Conservation (phyloP, 352 stramenopile species). For the Albugo laibachii region DNA sequence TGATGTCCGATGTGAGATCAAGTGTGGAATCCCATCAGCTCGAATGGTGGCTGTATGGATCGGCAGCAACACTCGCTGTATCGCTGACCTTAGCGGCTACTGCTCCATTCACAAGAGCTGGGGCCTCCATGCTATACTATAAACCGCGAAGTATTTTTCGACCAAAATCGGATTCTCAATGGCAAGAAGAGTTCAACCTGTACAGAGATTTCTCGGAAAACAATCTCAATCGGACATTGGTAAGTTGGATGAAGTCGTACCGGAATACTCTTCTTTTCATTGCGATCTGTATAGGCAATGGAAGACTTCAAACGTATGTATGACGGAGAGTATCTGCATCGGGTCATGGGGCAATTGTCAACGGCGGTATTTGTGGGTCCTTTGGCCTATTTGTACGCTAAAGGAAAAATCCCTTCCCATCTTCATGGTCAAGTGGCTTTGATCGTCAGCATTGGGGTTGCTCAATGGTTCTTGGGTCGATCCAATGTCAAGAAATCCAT, state of each 20-base stretch:
- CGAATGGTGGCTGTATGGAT: slow-evolving; percentile 85
- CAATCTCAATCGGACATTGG: slow-evolving; percentile 36
- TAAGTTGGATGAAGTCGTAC: neutral
- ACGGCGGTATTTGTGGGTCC: slow-evolving; percentile 81
- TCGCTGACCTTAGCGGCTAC: slow-evolving; percentile 94
- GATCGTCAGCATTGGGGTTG: slow-evolving; percentile 18
- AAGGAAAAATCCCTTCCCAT: slow-evolving; percentile 33
- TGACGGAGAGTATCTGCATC: slow-evolving; percentile 81
- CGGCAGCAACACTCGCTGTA: slow-evolving; percentile 72
- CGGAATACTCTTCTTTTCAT: neutral
- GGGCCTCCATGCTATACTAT: slow-evolving; percentile 91
- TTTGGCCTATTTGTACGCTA: slow-evolving; percentile 79
- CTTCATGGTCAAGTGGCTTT: slow-evolving; percentile 23
- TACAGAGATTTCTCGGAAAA: slow-evolving; percentile 92
- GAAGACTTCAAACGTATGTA: slow-evolving; percentile 95
- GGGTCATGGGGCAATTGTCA: slow-evolving; percentile 84
- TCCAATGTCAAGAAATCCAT: slow-evolving; percentile 15
- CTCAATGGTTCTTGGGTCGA: slow-evolving; percentile 29
- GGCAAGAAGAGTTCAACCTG: slow-evolving; percentile 82
- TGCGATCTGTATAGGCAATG: slow-evolving; percentile 31
- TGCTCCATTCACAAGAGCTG: slow-evolving; percentile 87
- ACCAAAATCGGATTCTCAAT: slow-evolving; percentile 76
- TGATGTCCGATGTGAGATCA: too few species aligned
- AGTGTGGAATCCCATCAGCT: too few species aligned
- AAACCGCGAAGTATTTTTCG: slow-evolving; percentile 70